A percentile compares a stretch with the other conserved stretches of the same genome.
Evolutionary conservation across 2,329 filamentous ascomycete species (phyloP).

Genomic region (Colletotrichum sp.): DNA sequence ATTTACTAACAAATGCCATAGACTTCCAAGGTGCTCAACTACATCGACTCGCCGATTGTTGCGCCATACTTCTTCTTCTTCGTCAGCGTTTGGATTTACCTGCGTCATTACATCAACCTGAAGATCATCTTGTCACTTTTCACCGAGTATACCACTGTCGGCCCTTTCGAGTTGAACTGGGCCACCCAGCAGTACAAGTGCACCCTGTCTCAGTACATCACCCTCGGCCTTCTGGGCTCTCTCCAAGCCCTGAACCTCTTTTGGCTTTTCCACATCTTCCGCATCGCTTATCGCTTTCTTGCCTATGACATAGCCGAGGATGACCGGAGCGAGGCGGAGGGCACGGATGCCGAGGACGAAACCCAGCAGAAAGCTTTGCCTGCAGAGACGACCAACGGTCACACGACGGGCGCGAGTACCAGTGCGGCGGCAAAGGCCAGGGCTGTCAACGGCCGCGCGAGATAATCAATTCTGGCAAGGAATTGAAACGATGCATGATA

Average conservation of each 20-base stretch:
- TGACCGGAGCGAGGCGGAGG: conserved; percentile 73
- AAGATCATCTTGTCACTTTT: conserved; percentile 77
- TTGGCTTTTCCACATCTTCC: conserved; percentile 80
- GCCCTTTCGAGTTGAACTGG: conserved; percentile 80
- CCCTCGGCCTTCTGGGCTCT: conserved; percentile 65
- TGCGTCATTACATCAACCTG: conserved; percentile 85
- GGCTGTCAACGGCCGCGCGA: not conserved
- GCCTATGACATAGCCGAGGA: conserved; percentile 67
- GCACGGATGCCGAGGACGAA: conserved; percentile 56
- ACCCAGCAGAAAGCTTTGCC: conserved; percentile 22
- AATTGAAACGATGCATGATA: not conserved
- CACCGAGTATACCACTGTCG: conserved; percentile 76
- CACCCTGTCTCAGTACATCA: conserved; percentile 71
- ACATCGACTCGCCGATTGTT: conserved; percentile 81
- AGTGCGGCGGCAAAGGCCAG: conserved; percentile 1
- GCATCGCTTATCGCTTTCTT: conserved; percentile 76
- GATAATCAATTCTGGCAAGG: not conserved
- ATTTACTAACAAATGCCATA: conserved; percentile 36
- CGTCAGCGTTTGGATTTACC: conserved; percentile 84
- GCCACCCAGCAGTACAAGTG: conserved; percentile 80
- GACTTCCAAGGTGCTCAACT: conserved; percentile 93
- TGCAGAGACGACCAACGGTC: conserved; percentile 7
- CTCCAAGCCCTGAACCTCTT: conserved; percentile 81
- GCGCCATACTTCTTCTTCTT: conserved; percentile 85
- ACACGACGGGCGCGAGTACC: conserved; percentile 11